Conservation (phyloP, 2,329 filamentous ascomycete species). For the Aspergillus niger region DNA sequence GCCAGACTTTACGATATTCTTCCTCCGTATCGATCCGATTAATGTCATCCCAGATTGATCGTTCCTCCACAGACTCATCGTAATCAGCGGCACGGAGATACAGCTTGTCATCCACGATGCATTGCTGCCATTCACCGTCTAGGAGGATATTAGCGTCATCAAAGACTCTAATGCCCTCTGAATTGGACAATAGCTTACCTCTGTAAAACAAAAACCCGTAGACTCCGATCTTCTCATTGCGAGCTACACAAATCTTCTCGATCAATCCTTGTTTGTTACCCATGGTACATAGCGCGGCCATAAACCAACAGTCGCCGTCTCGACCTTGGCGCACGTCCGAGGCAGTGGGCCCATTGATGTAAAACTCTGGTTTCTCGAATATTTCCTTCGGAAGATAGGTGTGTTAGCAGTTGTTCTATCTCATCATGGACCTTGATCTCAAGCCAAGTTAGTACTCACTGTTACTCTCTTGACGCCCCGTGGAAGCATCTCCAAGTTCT, state of each 20-base stretch:
- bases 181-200: slow-evolving; percentile 41
- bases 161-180: background rate
- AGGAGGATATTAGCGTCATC: slow-evolving; percentile 2
- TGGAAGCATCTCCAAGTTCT: slow-evolving; percentile 53
- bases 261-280: slow-evolving; percentile 73
- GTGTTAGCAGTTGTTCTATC: slow-evolving; percentile 12
- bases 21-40: slow-evolving; percentile 72
- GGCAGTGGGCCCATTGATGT: slow-evolving; percentile 72
- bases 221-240: slow-evolving; percentile 72
- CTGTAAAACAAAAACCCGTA: slow-evolving; percentile 85
- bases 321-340: slow-evolving; percentile 78
- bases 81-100: slow-evolving; percentile 81
- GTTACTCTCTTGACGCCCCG: slow-evolving; percentile 73
- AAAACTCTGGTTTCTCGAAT: slow-evolving; percentile 76
- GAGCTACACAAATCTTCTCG: slow-evolving; percentile 71
- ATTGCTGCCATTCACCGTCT: slow-evolving; percentile 90
- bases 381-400: slow-evolving; percentile 59
- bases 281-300: slow-evolving; percentile 76
- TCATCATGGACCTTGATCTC: background rate
- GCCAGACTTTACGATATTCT: slow-evolving; percentile 70
- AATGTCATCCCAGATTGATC: slow-evolving; percentile 72
- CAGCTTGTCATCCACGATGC: slow-evolving; percentile 87
- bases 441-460: slow-evolving; percentile 35
- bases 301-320: slow-evolving; percentile 83
- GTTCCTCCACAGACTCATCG: slow-evolving; percentile 74